Evolutionary conservation across 345 rosid genomes (phyloP).

Genomic region (Rhodomyrtus tomentosa): DNA sequence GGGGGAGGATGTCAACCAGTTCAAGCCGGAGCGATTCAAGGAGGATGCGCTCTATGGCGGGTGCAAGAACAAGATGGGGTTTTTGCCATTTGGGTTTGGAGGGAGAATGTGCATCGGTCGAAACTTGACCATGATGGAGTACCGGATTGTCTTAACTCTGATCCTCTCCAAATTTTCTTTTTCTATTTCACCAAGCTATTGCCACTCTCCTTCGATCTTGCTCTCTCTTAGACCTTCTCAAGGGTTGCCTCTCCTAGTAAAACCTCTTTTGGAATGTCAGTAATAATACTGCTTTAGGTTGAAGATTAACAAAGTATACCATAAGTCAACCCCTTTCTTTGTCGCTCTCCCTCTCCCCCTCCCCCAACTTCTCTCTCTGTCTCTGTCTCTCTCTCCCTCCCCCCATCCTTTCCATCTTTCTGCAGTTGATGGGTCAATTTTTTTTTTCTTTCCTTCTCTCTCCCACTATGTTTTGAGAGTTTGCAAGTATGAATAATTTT

Average conservation of each 20-base stretch:
- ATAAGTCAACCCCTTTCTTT: too few relatives aligned
- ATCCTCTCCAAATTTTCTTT: slow-evolving; percentile 7
- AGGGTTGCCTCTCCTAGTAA: slow-evolving; percentile 3
- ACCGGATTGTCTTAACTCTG: slow-evolving; percentile 4
- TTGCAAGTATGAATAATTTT: too few relatives aligned
- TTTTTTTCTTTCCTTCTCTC: too few relatives aligned
- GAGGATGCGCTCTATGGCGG: slow-evolving; percentile 4
- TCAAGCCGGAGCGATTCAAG: slow-evolving; percentile 6
- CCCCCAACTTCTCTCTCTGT: too few relatives aligned
- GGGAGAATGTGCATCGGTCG: slow-evolving; percentile 10
- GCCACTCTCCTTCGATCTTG: slow-evolving; percentile 3
- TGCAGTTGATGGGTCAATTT: too few relatives aligned
- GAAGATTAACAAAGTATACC: not conserved
- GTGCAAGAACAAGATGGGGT: slow-evolving; percentile 8
- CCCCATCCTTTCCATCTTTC: too few relatives aligned
- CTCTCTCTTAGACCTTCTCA: slow-evolving; percentile 7
- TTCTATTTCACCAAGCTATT: slow-evolving; percentile 1
- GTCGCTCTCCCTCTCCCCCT: too few relatives aligned
- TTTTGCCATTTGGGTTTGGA: slow-evolving; percentile 13
- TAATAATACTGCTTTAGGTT: not conserved
- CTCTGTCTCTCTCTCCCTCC: too few relatives aligned
- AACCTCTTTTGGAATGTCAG: not conserved
- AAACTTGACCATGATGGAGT: slow-evolving; percentile 6
- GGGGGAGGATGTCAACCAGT: slow-evolving; percentile 6
- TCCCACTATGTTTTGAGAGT: too few relatives aligned